Evolutionary conservation across 2,329 filamentous ascomycete species (phyloP).

Genomic region (Trichoderma gracile): DNA sequence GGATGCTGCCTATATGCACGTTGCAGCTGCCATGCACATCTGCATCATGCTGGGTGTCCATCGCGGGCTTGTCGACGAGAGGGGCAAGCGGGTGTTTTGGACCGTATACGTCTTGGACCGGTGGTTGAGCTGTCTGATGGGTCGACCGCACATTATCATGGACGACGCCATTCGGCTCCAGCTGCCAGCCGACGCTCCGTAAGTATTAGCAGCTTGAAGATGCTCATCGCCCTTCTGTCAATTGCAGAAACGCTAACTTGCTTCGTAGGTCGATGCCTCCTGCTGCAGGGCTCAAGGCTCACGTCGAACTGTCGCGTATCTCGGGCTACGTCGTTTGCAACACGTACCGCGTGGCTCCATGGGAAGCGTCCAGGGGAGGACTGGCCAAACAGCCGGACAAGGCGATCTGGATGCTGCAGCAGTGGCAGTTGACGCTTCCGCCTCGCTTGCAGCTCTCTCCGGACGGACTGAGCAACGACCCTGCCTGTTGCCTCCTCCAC

Average conservation of each 20-base stretch:
- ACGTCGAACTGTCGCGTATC: slow-evolving; percentile 50
- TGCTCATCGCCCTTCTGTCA: background rate
- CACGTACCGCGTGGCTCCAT: slow-evolving; percentile 45
- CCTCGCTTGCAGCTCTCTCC: slow-evolving; percentile 41
- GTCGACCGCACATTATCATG: slow-evolving; percentile 48
- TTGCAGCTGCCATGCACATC: slow-evolving; percentile 50
- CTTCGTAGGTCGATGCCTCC: slow-evolving; percentile 45
- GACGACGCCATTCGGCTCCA: slow-evolving; percentile 50
- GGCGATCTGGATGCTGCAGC: slow-evolving; percentile 45
- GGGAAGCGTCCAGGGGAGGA: slow-evolving; percentile 31
- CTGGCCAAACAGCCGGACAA: slow-evolving; percentile 41
- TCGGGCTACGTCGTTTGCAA: slow-evolving; percentile 52
- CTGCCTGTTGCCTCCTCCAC: slow-evolving; percentile 48
- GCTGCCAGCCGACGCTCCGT: slow-evolving; percentile 45
- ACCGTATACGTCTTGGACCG: slow-evolving; percentile 54
- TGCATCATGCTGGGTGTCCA: slow-evolving; percentile 52
- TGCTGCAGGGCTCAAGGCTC: slow-evolving; percentile 46
- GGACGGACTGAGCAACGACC: slow-evolving; percentile 42
- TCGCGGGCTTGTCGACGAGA: slow-evolving; percentile 46
- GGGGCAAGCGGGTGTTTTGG: slow-evolving; percentile 52
- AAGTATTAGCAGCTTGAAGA: slow-evolving; percentile 33
- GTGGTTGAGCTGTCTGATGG: slow-evolving; percentile 52
- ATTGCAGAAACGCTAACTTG: background rate
- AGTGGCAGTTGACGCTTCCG: slow-evolving; percentile 45
- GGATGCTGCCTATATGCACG: slow-evolving; percentile 51